Percentiles rank a stretch among this genome's conserved stretches.
Evolutionary conservation across 2,329 filamentous ascomycete species (phyloP).

Genomic region (Aureobasidium musti): DNA sequence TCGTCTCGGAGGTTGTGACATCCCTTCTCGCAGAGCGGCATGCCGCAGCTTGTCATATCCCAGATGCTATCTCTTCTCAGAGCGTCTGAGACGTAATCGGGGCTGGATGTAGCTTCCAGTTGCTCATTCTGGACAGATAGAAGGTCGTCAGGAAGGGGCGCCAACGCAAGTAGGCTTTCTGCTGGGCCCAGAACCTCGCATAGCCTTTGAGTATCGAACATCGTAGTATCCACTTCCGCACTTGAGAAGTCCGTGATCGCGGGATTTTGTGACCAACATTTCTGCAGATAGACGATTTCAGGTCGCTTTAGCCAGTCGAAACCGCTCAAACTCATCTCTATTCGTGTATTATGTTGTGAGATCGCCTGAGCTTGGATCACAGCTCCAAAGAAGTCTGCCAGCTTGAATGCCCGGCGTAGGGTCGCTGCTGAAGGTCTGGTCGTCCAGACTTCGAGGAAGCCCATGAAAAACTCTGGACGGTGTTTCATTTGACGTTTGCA

Average conservation of each 20-base stretch:
- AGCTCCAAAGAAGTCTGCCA: conserved; percentile 33
- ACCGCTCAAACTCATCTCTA: conserved; percentile 32
- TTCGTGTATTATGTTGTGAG: conserved; percentile 25
- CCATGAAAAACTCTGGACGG: conserved; percentile 31
- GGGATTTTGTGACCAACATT: conserved; percentile 29
- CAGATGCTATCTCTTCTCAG: conserved; percentile 28
- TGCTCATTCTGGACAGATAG: conserved; percentile 11
- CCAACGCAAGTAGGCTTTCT: conserved; percentile 21
- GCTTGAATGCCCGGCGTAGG: conserved; percentile 31
- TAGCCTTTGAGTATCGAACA: conserved; percentile 26
- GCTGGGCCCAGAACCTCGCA: conserved; percentile 29
- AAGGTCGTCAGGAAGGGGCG: conserved; percentile 26
- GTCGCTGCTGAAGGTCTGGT: conserved; percentile 29
- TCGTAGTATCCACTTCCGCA: neutral
- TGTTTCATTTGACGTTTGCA: conserved; percentile 31
- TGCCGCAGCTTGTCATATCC: conserved; percentile 30
- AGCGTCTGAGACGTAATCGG: conserved; percentile 27
- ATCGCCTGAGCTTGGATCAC: conserved; percentile 22
- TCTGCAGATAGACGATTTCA: conserved; percentile 31
- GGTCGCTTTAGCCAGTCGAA: conserved; percentile 32
- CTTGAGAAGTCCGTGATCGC: neutral
- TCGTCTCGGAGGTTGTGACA: conserved; percentile 31
- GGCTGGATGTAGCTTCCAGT: neutral
- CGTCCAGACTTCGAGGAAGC: conserved; percentile 32
- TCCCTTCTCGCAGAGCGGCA: conserved; percentile 26